A percentile compares a stretch with the other conserved stretches of the same genome.
These are phyloP conservation scores for Puccinia polysora DNA, from an alignment of 1,284 basidiomycete species.

Conservation along the genomic window DNA sequence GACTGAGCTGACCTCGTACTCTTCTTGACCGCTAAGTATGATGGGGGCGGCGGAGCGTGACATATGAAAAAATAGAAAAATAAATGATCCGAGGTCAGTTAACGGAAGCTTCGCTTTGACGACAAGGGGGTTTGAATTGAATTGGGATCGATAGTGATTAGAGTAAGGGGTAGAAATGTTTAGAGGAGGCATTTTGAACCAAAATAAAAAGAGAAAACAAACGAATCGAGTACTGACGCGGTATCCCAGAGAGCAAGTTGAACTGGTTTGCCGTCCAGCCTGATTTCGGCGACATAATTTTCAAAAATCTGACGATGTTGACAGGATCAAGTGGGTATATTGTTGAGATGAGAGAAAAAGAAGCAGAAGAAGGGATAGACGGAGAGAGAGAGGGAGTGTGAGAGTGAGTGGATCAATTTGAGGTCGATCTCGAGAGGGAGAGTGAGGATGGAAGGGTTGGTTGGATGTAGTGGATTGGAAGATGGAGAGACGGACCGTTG, in stretches of 20 bases:
- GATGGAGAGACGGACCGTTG: slow-evolving; percentile 46
- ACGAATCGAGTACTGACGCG: slow-evolving; percentile 63
- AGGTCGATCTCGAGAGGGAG: slow-evolving; percentile 69
- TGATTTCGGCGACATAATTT: slow-evolving; percentile 97
- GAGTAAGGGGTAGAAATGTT: slow-evolving; percentile 43
- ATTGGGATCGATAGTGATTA: no score
- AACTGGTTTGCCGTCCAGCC: slow-evolving; percentile 91
- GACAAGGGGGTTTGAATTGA: no score
- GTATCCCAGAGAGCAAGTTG: slow-evolving; percentile 96
- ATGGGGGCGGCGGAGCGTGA: slow-evolving; percentile 23
- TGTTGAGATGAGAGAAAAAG: slow-evolving; percentile 42
- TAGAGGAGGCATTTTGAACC: slow-evolving; percentile 2
- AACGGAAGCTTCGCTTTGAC: no score
- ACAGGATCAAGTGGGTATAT: slow-evolving; percentile 57
- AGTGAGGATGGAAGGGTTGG: slow-evolving; percentile 53
- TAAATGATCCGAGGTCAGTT: slow-evolving; percentile 12
- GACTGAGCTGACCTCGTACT: slow-evolving; percentile 74
- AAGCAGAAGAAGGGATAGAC: slow-evolving; percentile 32
- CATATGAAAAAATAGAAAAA: slow-evolving; percentile 8
- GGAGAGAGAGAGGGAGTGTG: slow-evolving; percentile 38
- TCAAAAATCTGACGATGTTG: slow-evolving; percentile 65
- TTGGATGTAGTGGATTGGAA: background rate
- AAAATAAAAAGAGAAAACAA: slow-evolving; percentile 22
- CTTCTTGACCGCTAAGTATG: slow-evolving; percentile 91
- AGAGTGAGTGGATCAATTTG: slow-evolving; percentile 45